These are phyloP conservation scores for Trichoderma oligosporum DNA, from an alignment of 2,329 filamentous ascomycete species.

Conservation along the genomic window DNA sequence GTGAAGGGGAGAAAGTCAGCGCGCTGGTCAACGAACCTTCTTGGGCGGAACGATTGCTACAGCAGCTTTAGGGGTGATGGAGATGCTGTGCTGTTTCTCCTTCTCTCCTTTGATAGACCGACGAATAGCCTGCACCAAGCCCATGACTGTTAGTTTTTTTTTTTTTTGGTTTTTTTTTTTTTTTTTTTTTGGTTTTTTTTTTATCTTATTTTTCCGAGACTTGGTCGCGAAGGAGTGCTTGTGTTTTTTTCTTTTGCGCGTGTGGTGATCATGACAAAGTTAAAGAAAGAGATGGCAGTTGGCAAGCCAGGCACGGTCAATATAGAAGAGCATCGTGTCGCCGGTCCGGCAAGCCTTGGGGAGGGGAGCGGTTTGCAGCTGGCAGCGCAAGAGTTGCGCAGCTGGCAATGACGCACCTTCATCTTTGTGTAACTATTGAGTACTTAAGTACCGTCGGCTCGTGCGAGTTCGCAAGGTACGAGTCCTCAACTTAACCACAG, in stretches of 20 bases:
- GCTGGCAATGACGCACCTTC: constrained; percentile 34
- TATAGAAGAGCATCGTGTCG: constrained; percentile 10
- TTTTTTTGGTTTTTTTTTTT: neutral
- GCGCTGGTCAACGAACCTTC: constrained; percentile 61
- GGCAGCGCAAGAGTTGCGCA: constrained; percentile 22
- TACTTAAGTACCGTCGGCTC: neutral
- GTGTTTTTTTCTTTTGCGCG: neutral
- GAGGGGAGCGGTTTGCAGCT: constrained; percentile 21
- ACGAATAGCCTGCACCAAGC: constrained; percentile 65
- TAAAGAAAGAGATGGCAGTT: neutral
- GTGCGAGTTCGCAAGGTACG: neutral
- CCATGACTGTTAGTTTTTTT: constrained; percentile 41
- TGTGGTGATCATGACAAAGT: constrained; percentile 1
- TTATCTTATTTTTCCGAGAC: constrained; percentile 5
- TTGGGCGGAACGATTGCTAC: constrained; percentile 88
- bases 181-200: constrained; percentile 9
- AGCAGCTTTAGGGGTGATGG: constrained; percentile 78
- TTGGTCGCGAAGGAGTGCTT: constrained; percentile 12
- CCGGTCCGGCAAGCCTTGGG: constrained; percentile 16
- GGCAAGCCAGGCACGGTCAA: constrained; percentile 5
- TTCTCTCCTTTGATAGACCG: constrained; percentile 90
- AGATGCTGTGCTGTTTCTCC: constrained; percentile 64
- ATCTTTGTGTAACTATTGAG: constrained; percentile 32
- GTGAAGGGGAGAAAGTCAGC: neutral
- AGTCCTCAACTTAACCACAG: neutral